Evolutionary conservation across 2,329 filamentous ascomycete species (phyloP).

Genomic region (Penicillium italicum): DNA sequence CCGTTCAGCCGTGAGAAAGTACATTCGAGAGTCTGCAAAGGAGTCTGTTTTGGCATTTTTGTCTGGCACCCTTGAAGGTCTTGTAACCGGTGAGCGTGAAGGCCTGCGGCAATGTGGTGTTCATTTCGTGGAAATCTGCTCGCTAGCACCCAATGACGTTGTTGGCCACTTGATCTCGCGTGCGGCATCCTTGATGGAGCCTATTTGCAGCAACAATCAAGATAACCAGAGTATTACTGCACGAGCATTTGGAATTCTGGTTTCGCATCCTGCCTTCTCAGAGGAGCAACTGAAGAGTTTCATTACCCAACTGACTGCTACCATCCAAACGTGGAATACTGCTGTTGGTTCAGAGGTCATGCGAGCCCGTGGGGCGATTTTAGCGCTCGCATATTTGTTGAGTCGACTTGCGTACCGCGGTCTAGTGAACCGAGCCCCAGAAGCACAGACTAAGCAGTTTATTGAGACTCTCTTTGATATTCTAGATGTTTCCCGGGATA

Average conservation of each 20-base stretch:
- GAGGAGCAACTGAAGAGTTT: slow-evolving; percentile 42
- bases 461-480: slow-evolving; percentile 50
- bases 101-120: slow-evolving; percentile 46
- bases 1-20: slow-evolving; percentile 51
- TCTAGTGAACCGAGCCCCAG: slow-evolving; percentile 28
- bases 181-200: slow-evolving; percentile 53
- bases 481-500: slow-evolving; percentile 53
- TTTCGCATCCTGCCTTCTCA: slow-evolving; percentile 56
- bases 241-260: slow-evolving; percentile 71
- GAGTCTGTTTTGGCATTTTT: slow-evolving; percentile 43
- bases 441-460: slow-evolving; percentile 42
- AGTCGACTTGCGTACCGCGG: slow-evolving; percentile 55
- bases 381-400: slow-evolving; percentile 56
- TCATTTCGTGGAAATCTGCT: slow-evolving; percentile 54
- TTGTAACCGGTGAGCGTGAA: slow-evolving; percentile 39
- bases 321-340: slow-evolving; percentile 52
- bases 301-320: slow-evolving; percentile 47
- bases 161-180: slow-evolving; percentile 51
- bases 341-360: slow-evolving; percentile 60
- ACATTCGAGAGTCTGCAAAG: slow-evolving; percentile 34
- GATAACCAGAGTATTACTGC: slow-evolving; percentile 64
- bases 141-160: slow-evolving; percentile 52
- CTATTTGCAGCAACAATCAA: slow-evolving; percentile 69
- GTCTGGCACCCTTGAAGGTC: slow-evolving; percentile 44
- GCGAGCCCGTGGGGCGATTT: slow-evolving; percentile 58